Percentiles rank a stretch among this genome's conserved stretches.
Evolutionary conservation across 768 basidiomycete species (phyloP).

Genomic region (Tulasnella sp.): DNA sequence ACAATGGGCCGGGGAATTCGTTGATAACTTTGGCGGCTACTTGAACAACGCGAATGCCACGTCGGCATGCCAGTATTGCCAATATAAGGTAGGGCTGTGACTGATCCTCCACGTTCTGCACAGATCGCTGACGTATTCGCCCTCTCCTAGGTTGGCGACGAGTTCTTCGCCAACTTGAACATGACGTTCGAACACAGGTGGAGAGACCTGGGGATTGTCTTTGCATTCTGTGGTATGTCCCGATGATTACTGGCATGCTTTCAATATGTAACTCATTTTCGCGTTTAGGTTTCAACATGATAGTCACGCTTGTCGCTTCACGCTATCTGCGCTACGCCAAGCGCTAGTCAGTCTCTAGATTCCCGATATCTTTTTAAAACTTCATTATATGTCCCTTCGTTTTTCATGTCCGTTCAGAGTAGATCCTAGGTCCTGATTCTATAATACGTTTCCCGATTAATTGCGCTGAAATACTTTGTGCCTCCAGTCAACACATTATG

Average conservation of each 20-base stretch:
- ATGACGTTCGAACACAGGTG: conserved; percentile 52
- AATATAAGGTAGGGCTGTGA: conserved; percentile 34
- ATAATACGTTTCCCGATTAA: too few relatives aligned
- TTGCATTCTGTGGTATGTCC: conserved; percentile 46
- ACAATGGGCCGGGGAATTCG: conserved; percentile 61
- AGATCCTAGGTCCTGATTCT: too few relatives aligned
- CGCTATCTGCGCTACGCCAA: conserved; percentile 62
- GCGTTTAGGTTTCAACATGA: conserved; percentile 55
- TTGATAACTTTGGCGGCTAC: conserved; percentile 55
- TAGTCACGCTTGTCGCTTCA: conserved; percentile 46
- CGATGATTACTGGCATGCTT: background rate
- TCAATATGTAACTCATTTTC: background rate
- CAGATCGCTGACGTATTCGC: background rate
- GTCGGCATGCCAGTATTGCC: conserved; percentile 59
- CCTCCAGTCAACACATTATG: too few relatives aligned
- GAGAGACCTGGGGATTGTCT: conserved; percentile 58
- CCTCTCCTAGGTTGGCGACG: conserved; percentile 41
- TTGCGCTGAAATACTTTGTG: too few relatives aligned
- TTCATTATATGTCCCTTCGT: too few relatives aligned
- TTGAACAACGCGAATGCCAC: conserved; percentile 56
- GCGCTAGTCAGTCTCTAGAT: conserved; percentile 34
- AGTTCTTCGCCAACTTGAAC: conserved; percentile 60
- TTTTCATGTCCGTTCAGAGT: too few relatives aligned
- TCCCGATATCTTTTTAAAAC: too few relatives aligned
- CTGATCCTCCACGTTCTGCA: background rate